A percentile compares a stretch with the other conserved stretches of the same genome.
phyloP scores from a whole-genome alignment of 371 early-diverging fungal species.

The Rhizomucor pusillus region DNA sequence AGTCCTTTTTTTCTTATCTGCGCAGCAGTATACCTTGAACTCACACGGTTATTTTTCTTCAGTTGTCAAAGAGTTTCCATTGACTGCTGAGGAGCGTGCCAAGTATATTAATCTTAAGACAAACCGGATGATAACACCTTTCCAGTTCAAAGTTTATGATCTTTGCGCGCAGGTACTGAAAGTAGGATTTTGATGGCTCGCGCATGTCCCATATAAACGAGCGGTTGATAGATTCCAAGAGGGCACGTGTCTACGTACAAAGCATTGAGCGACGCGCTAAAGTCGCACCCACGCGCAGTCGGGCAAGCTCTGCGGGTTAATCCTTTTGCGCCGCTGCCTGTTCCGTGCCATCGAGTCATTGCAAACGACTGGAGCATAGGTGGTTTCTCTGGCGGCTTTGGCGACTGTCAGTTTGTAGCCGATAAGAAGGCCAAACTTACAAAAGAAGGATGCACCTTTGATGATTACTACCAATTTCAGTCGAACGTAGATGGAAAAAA shows the following conservation, averaged over 20 bases:
- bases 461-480: slow-evolving; percentile 55
- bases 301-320: slow-evolving; percentile 76
- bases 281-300: slow-evolving; percentile 69
- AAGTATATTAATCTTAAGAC: slow-evolving; percentile 55
- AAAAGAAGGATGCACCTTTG: slow-evolving; percentile 68
- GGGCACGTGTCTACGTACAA: slow-evolving; percentile 80
- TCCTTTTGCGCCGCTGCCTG: slow-evolving; percentile 74
- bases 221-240: slow-evolving; percentile 45
- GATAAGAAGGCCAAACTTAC: slow-evolving; percentile 69
- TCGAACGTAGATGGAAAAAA: slow-evolving; percentile 37
- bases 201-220: not conserved
- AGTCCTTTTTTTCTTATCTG: not conserved
- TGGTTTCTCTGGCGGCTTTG: slow-evolving; percentile 72
- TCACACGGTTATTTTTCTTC: not conserved
- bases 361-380: slow-evolving; percentile 66
- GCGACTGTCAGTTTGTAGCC: slow-evolving; percentile 55
- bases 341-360: slow-evolving; percentile 84
- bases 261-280: slow-evolving; percentile 62
- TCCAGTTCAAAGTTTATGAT: slow-evolving; percentile 74
- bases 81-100: slow-evolving; percentile 32
- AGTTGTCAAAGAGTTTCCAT: slow-evolving; percentile 45
- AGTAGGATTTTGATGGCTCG: not conserved
- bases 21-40: not conserved
- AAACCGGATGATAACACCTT: slow-evolving; percentile 57
- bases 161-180: slow-evolving; percentile 56